Percentiles rank a stretch among this genome's conserved stretches.
These are phyloP conservation scores for Suzukiozyma palmioleophila DNA, from an alignment of 1,139 yeast species.

Conservation along the genomic window DNA sequence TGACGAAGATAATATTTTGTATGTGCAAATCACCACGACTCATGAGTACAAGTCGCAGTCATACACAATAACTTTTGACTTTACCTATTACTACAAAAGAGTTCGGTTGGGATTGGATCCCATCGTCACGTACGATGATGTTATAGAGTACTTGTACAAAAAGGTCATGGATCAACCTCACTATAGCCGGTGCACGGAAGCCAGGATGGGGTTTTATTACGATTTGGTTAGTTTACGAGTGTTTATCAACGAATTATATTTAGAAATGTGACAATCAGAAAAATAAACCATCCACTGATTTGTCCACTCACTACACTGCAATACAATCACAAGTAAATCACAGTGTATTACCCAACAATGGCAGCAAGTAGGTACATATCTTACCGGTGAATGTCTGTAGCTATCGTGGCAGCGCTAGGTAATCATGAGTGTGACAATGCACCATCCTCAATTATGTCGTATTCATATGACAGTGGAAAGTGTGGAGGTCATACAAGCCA, in stretches of 20 bases:
- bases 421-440: no score
- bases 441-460: no score
- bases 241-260: background rate
- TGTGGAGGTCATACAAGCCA: no score
- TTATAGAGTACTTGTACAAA: background rate
- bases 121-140: background rate
- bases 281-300: background rate
- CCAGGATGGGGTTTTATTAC: background rate
- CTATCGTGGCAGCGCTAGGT: no score
- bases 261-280: background rate
- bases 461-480: no score
- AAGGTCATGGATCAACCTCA: background rate
- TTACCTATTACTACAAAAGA: background rate
- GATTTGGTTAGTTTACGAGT: slow-evolving; percentile 1
- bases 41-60: background rate
- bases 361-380: no score
- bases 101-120: background rate
- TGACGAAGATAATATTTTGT: background rate
- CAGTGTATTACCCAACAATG: no score
- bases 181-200: background rate
- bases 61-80: background rate
- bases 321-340: no score
- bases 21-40: background rate
- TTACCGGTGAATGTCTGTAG: no score
- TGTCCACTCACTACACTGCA: no score